phyloP scores from a whole-genome alignment of 768 basidiomycete genomes.

The Leccinum aurantiacum region DNA sequence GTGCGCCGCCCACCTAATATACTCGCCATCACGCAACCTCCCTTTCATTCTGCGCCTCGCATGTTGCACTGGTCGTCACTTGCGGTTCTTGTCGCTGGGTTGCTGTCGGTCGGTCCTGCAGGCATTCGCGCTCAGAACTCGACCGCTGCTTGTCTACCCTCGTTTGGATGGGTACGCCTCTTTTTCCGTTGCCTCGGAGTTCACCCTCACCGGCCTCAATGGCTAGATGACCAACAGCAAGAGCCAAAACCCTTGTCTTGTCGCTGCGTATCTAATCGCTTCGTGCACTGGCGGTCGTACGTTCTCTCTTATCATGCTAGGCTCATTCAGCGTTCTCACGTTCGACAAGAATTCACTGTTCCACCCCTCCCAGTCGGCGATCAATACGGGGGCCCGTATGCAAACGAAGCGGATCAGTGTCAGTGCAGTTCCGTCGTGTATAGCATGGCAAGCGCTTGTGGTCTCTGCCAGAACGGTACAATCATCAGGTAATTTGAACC shows the following conservation, averaged over 20 bases:
- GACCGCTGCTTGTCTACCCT: constrained; percentile 18
- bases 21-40: too few species aligned
- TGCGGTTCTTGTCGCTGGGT: constrained; percentile 15
- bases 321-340: constrained; percentile 9
- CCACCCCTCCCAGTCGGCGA: constrained; percentile 36
- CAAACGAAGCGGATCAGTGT: constrained; percentile 35
- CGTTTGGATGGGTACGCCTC: constrained; percentile 30
- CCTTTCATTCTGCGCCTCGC: constrained; percentile 7
- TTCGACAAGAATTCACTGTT: constrained; percentile 38
- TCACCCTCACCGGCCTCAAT: neutral
- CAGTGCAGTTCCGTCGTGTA: constrained; percentile 60
- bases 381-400: constrained; percentile 36
- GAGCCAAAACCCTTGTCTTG: constrained; percentile 46
- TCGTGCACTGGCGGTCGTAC: constrained; percentile 43
- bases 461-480: constrained; percentile 49
- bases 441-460: constrained; percentile 56
- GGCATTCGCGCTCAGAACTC: constrained; percentile 25
- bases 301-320: constrained; percentile 18
- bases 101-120: constrained; percentile 20
- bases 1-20: too few species aligned
- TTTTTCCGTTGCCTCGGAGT: neutral
- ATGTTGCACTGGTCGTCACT: constrained; percentile 14
- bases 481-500: constrained; percentile 34
- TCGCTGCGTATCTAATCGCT: constrained; percentile 44
- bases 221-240: constrained; percentile 42